These are phyloP conservation scores for Viridothelium virens DNA, from an alignment of 495 filamentous ascomycete species.

Conservation along the genomic window DNA sequence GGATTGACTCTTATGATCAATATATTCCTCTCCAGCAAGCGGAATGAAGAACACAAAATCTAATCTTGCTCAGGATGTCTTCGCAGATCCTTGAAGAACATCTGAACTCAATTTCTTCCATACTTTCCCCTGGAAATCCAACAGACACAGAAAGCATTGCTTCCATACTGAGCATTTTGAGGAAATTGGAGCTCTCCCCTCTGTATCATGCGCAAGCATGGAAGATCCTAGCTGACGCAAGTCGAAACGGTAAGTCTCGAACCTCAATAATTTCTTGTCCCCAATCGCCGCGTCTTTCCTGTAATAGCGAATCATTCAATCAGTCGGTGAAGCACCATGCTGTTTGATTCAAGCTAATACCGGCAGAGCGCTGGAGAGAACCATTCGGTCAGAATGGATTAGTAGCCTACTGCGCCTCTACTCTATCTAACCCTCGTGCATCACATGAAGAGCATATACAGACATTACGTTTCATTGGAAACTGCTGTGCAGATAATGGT, in stretches of 20 bases:
- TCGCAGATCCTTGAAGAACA: neutral
- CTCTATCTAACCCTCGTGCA: neutral
- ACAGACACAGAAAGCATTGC: neutral
- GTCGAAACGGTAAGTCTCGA: neutral
- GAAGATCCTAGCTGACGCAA: constrained; percentile 2
- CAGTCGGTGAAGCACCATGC: too few species aligned
- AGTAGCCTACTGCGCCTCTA: neutral
- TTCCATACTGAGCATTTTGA: neutral
- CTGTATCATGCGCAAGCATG: neutral
- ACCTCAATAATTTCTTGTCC: neutral
- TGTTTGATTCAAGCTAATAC: neutral
- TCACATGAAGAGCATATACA: constrained; percentile 2
- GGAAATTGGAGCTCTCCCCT: neutral
- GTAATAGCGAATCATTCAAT: neutral
- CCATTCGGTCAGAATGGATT: neutral
- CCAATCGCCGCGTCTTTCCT: neutral
- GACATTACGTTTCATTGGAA: neutral
- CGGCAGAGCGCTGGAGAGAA: neutral
- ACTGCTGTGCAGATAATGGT: constrained; percentile 1
- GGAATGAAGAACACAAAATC: neutral
- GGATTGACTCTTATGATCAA: too few species aligned
- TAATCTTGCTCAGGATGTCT: neutral
- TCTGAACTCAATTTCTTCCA: neutral
- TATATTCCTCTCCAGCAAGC: neutral
- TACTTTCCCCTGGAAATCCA: neutral